Evolutionary conservation across 2,329 filamentous ascomycete genomes (phyloP), one percentile per base, ranked within the genome.

Genomic region (Claviceps sp.): DNA sequence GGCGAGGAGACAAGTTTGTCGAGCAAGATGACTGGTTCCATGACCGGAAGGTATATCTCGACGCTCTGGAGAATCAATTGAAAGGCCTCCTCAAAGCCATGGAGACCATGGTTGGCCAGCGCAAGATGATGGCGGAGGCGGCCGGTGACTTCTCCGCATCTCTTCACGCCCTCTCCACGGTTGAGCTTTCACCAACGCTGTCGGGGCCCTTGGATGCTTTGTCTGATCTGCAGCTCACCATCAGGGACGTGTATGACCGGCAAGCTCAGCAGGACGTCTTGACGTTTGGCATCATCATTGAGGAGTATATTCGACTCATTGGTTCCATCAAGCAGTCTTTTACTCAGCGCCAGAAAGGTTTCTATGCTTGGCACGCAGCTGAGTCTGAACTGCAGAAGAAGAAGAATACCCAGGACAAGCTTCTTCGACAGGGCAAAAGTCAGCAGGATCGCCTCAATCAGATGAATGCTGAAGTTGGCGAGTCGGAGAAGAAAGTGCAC

Each of bases 11-110:
- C 61, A 98, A 98, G 68, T 98, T 98, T 70, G 82, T 98, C 41
- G 93, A 98, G 69, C 93, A 97, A 64, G 93, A 98, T 65, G 93
- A 98, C 70, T 98, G 91, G 93, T 98, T 98, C 71, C 91, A 98
- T 61, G 93, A 98, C 59, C 89, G 93, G 56, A 88, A 85, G 62
- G 81, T 97, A 52, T 98, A 98, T 64, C 79, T 98, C 11, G 93
- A 98, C 65, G 90, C 90, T 4, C 77, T 97, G 40, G 90, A 97
- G 64, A 89, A 82, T 60, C 91, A 97, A 66, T 77, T 96, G 55
- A 95, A 90, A 66, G 84, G 87, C 10, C 74, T 97, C 16, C 77
- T 96, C 61, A 97, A 96, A 70, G 87, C 90, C 17, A 94, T 95
- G 70, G 93, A 98, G 62, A 86, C 82, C 5, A 94, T 98, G 65